phyloP scores from a whole-genome alignment of 208 protist genomes.

The Wallacemonas collosoma region DNA sequence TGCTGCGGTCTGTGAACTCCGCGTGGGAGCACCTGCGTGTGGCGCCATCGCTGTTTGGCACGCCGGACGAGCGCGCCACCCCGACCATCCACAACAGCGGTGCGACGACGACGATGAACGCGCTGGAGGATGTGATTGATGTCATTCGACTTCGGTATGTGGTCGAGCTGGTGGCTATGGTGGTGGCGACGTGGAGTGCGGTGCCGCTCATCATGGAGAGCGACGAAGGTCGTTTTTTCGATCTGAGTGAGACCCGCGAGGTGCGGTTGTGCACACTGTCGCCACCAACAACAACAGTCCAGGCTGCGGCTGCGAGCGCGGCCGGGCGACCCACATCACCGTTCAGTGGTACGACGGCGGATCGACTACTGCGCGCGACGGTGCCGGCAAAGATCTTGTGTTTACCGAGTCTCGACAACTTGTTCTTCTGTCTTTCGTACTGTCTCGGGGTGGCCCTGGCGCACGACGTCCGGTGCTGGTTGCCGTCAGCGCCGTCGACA shows the following conservation, averaged over 20 bases:
- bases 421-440: slow-evolving; percentile 75
- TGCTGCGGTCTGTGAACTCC: slow-evolving; percentile 34
- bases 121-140: slow-evolving; percentile 44
- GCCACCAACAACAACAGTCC: neutral
- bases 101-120: slow-evolving; percentile 8
- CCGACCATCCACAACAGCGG: neutral
- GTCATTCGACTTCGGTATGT: slow-evolving; percentile 55
- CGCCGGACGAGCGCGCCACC: slow-evolving; percentile 4
- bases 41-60: neutral
- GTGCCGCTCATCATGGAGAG: slow-evolving; percentile 48
- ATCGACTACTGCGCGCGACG: neutral
- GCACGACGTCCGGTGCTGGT: slow-evolving; percentile 26
- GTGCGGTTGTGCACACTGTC: slow-evolving; percentile 12
- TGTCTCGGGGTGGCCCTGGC: slow-evolving; percentile 54
- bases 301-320: too few relatives aligned
- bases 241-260: slow-evolving; percentile 20
- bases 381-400: slow-evolving; percentile 34
- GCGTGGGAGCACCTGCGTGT: slow-evolving; percentile 32
- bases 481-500: neutral
- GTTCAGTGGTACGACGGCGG: neutral
- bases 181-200: slow-evolving; percentile 45
- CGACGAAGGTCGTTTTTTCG: slow-evolving; percentile 58
- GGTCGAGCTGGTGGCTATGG: slow-evolving; percentile 61
- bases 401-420: slow-evolving; percentile 47
- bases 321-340: neutral